A percentile compares a stretch with the other conserved stretches of the same genome.
These are phyloP conservation scores for Colletotrichum sp. DNA, from an alignment of 2,329 filamentous ascomycete species.

Conservation along the genomic window DNA sequence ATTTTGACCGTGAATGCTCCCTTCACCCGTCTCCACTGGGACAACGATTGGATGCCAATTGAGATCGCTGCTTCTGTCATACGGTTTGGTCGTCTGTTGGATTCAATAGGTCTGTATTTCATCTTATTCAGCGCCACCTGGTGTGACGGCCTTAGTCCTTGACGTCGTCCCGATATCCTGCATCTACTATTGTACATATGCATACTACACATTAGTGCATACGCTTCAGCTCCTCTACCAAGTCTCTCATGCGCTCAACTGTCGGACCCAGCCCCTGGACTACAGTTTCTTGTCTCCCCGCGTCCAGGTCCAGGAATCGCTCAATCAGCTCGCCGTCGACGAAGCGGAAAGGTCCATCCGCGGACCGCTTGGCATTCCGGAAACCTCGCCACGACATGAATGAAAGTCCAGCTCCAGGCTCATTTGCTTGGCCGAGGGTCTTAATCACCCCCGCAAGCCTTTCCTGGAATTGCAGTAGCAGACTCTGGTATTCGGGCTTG, in stretches of 20 bases:
- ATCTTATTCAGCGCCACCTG: neutral
- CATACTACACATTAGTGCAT: conserved; percentile 55
- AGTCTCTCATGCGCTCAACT: conserved; percentile 66
- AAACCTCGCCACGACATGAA: conserved; percentile 87
- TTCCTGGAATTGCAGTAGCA: conserved; percentile 82
- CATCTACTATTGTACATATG: neutral
- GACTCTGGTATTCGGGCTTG: conserved; percentile 71
- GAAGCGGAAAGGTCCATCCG: conserved; percentile 82
- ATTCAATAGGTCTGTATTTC: neutral
- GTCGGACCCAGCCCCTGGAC: conserved; percentile 62
- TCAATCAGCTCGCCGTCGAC: conserved; percentile 93
- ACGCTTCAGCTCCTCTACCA: conserved; percentile 67
- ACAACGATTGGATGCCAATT: neutral
- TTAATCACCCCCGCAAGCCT: conserved; percentile 70
- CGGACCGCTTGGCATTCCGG: conserved; percentile 71
- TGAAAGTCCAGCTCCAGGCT: neutral
- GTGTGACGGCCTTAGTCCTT: neutral
- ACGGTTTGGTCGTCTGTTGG: neutral
- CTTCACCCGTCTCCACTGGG: neutral
- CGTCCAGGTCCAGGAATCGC: conserved; percentile 75
- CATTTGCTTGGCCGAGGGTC: conserved; percentile 71
- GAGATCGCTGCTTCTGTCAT: neutral
- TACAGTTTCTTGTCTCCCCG: conserved; percentile 57
- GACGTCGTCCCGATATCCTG: neutral
- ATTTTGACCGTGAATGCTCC: neutral